A percentile compares a stretch with the other conserved stretches of the same genome.
These are phyloP conservation scores for Clarireedia hainanense DNA, from an alignment of 2,329 filamentous ascomycete species.

Conservation along the genomic window DNA sequence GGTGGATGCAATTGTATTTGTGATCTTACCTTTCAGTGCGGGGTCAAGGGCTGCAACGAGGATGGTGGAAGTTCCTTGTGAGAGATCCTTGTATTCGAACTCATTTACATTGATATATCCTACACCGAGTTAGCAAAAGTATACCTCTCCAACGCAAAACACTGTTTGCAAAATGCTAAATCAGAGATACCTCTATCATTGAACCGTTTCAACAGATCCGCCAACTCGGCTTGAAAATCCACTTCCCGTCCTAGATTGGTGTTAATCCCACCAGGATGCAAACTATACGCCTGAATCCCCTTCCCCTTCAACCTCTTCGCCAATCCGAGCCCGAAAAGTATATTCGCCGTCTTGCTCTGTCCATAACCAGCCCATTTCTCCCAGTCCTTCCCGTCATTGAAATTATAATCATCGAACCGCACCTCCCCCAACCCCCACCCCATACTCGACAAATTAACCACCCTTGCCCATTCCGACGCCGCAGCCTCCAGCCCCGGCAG, in stretches of 20 bases:
- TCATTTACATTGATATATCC: neutral
- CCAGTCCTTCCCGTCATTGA: slow-evolving; percentile 24
- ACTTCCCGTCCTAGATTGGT: neutral
- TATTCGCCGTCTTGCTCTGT: slow-evolving; percentile 32
- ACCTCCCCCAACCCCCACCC: slow-evolving; percentile 6
- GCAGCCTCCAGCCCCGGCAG: slow-evolving; percentile 34
- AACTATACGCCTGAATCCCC: slow-evolving; percentile 25
- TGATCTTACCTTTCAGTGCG: neutral
- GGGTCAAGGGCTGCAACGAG: slow-evolving; percentile 5
- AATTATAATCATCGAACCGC: slow-evolving; percentile 11
- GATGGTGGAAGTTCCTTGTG: neutral
- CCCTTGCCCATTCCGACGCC: neutral
- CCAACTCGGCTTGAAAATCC: neutral
- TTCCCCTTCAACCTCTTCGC: slow-evolving; percentile 22
- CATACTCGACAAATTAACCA: neutral
- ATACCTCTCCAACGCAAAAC: too few relatives aligned
- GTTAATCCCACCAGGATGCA: slow-evolving; percentile 25
- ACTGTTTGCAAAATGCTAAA: neutral
- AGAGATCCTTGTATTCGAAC: neutral
- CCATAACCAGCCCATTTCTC: slow-evolving; percentile 31
- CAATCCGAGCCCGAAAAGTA: slow-evolving; percentile 28
- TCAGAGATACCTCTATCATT: neutral
- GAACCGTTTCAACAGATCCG: neutral
- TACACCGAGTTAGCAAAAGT: neutral
- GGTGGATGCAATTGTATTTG: neutral